phyloP scores from a whole-genome alignment of 2,329 filamentous ascomycete genomes.

The Stachybotrys echinatus region DNA sequence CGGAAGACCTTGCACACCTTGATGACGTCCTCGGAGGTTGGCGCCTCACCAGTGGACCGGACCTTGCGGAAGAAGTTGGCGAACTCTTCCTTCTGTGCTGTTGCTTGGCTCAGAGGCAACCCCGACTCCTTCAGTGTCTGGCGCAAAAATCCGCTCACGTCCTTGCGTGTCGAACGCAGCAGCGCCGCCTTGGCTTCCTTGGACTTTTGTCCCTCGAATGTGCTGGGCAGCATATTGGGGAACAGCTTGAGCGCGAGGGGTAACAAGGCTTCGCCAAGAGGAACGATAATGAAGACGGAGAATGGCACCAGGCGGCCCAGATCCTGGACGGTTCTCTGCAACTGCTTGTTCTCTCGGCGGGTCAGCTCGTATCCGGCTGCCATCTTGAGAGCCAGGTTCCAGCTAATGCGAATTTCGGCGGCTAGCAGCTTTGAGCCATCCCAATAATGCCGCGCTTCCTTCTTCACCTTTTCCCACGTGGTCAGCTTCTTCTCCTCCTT shows the following conservation, averaged over 20 bases:
- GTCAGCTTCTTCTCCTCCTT: constrained; percentile 84
- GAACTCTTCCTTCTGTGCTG: constrained; percentile 89
- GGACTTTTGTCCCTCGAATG: constrained; percentile 86
- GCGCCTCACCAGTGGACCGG: constrained; percentile 82
- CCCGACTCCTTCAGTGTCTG: constrained; percentile 91
- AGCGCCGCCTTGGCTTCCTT: constrained; percentile 83
- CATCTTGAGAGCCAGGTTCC: constrained; percentile 90
- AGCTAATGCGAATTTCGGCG: constrained; percentile 89
- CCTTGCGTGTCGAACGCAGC: constrained; percentile 81
- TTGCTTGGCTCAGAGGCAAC: constrained; percentile 76
- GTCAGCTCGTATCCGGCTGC: constrained; percentile 95
- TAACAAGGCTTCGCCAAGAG: constrained; percentile 88
- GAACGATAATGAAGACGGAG: constrained; percentile 93
- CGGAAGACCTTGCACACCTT: constrained; percentile 99
- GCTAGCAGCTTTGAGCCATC: constrained; percentile 94
- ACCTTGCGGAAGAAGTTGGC: constrained; percentile 96
- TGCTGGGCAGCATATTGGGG: constrained; percentile 95
- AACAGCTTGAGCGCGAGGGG: constrained; percentile 91
- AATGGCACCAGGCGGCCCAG: constrained; percentile 90
- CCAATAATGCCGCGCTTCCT: constrained; percentile 93
- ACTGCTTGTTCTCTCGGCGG: constrained; percentile 85
- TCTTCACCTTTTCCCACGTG: constrained; percentile 87
- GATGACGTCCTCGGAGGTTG: constrained; percentile 86
- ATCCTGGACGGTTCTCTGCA: constrained; percentile 90
- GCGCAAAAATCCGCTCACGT: constrained; percentile 86